phyloP scores from a whole-genome alignment of 495 filamentous ascomycete species.

The Aspergillus indologenus region DNA sequence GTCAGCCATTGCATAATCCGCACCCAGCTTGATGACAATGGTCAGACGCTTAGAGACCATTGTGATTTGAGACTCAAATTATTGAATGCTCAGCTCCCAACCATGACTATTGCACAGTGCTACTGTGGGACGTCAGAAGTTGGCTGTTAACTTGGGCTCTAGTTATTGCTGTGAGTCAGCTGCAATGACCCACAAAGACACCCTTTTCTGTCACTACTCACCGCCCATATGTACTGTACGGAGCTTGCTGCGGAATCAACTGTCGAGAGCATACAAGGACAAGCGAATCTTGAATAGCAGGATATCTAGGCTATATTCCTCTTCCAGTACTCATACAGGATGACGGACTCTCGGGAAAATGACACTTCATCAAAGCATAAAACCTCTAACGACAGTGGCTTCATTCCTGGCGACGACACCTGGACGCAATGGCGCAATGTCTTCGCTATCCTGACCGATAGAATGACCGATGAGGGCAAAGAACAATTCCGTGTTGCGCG shows the following conservation, averaged over 20 bases:
- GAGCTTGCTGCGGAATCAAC: slow-evolving; percentile 25
- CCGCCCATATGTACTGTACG: slow-evolving; percentile 38
- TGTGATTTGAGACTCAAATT: slow-evolving; percentile 15
- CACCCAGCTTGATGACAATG: slow-evolving; percentile 94
- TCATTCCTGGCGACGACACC: slow-evolving; percentile 56
- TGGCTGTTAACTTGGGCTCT: neutral
- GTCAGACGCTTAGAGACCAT: slow-evolving; percentile 48
- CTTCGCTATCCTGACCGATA: slow-evolving; percentile 71
- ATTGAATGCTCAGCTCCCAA: neutral
- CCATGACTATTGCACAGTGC: neutral
- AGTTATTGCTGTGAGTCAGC: neutral
- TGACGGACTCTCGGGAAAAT: slow-evolving; percentile 35
- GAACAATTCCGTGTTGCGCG: slow-evolving; percentile 67
- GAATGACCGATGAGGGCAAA: slow-evolving; percentile 63
- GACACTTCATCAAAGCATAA: slow-evolving; percentile 19
- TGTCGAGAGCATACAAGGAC: slow-evolving; percentile 2
- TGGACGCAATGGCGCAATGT: slow-evolving; percentile 71
- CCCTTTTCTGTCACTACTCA: slow-evolving; percentile 30
- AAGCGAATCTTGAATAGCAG: neutral
- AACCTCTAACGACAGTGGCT: slow-evolving; percentile 24
- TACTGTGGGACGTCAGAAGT: neutral
- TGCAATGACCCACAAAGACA: neutral
- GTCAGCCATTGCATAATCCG: slow-evolving; percentile 32
- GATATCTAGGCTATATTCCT: neutral
- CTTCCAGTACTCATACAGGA: slow-evolving; percentile 14